These are phyloP conservation scores for Tylopilus sp. DNA, from an alignment of 768 basidiomycete species.

Conservation along the genomic window DNA sequence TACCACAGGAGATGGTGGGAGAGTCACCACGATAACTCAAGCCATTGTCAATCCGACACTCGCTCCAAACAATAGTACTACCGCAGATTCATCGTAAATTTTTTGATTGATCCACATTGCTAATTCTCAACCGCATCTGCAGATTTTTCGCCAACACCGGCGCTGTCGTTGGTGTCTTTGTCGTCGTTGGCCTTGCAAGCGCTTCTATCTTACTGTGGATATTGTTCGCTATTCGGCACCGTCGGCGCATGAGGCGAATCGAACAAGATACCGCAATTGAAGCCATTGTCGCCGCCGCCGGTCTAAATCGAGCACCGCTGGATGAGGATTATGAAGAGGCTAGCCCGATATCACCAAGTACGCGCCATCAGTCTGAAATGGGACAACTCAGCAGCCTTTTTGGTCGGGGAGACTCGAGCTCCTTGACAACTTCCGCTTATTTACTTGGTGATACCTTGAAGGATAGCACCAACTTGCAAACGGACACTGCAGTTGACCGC, in stretches of 20 bases:
- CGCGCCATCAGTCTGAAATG: slow-evolving; percentile 34
- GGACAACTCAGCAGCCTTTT: slow-evolving; percentile 34
- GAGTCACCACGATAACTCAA: slow-evolving; percentile 56
- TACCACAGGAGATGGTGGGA: slow-evolving; percentile 53
- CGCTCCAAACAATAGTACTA: slow-evolving; percentile 42
- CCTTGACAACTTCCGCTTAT: slow-evolving; percentile 29
- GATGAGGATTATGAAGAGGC: slow-evolving; percentile 60
- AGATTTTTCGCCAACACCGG: slow-evolving; percentile 89
- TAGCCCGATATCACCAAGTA: slow-evolving; percentile 18
- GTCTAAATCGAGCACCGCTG: slow-evolving; percentile 62
- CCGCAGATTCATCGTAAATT: slow-evolving; percentile 47
- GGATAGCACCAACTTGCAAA: slow-evolving; percentile 49
- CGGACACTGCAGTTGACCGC: slow-evolving; percentile 29
- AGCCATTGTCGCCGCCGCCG: slow-evolving; percentile 69
- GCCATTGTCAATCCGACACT: slow-evolving; percentile 71
- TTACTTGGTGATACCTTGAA: slow-evolving; percentile 18
- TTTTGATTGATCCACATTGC: neutral
- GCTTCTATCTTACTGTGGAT: slow-evolving; percentile 67
- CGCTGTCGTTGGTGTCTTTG: slow-evolving; percentile 89
- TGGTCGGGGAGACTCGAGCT: slow-evolving; percentile 16
- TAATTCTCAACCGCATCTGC: slow-evolving; percentile 7
- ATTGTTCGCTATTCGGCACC: slow-evolving; percentile 65
- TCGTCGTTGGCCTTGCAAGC: slow-evolving; percentile 80
- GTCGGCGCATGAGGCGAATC: slow-evolving; percentile 54
- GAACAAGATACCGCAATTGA: slow-evolving; percentile 71